Percentiles rank a stretch among this genome's conserved stretches.
phyloP scores from a whole-genome alignment of 1,139 yeast genomes.

The Pichia sp. region DNA sequence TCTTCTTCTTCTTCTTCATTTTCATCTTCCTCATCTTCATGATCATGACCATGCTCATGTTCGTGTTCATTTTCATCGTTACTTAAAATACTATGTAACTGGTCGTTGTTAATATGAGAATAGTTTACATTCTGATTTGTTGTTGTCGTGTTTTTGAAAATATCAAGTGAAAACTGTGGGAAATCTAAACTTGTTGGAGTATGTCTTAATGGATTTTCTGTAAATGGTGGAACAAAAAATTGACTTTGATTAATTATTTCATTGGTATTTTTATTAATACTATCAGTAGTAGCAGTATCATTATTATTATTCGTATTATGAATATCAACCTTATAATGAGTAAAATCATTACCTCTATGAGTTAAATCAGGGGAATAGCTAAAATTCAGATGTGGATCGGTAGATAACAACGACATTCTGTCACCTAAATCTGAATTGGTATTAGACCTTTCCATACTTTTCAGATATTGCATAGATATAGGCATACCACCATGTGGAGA shows the following conservation, averaged over 20 bases:
- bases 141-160: slow-evolving; percentile 13
- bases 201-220: slow-evolving; percentile 11
- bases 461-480: slow-evolving; percentile 21
- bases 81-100: not conserved
- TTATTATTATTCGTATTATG: not conserved
- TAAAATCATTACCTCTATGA: too few species aligned
- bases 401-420: slow-evolving; percentile 4
- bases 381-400: not conserved
- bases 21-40: slow-evolving; percentile 1
- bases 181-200: slow-evolving; percentile 14
- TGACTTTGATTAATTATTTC: not conserved
- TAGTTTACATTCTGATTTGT: not conserved
- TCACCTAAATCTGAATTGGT: not conserved
- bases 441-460: slow-evolving; percentile 6
- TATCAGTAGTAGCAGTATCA: too few species aligned
- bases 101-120: not conserved
- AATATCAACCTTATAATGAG: too few species aligned
- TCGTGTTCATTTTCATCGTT: not conserved
- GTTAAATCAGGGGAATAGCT: not conserved
- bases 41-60: not conserved
- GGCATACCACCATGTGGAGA: slow-evolving; percentile 45
- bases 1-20: not conserved
- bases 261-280: too few species aligned
- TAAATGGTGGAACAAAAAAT: slow-evolving; percentile 10
- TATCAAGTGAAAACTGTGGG: slow-evolving; percentile 22